Evolutionary conservation across 768 basidiomycete species (phyloP), one percentile per base, ranked within the genome.

Genomic region (Xerocomus potaroensis): DNA sequence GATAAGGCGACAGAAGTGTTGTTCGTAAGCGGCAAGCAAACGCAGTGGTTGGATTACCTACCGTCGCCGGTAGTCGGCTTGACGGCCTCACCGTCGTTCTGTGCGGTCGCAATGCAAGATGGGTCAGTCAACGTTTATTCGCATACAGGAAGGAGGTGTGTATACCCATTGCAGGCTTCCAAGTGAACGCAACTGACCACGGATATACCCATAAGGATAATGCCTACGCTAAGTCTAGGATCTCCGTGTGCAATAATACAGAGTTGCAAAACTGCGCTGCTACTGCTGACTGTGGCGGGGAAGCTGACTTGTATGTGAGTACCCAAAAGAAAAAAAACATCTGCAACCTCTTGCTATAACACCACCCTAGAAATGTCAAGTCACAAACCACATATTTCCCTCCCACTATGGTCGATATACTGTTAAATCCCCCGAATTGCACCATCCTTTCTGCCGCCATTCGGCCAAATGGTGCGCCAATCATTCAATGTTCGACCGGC

Each of bases 1-100:
- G 76, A 72, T 41, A 77, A 76, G n/a, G 72, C 75, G 4, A 76
- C 78, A 15, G 91, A 92, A 57, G 74, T 97, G 14, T 68, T 77
- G 6, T 81, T 81, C 48, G 68, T 78, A 44, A 77, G 71, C 57
- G 75, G 77, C 27, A 83, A 81, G 68, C 78, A 84, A 48, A 85
- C 81, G 10, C 81, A 87, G 44, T 98, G 94, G 92, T 66, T 94
- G 35, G 94, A 97, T 65, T 98, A 88, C 66, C 58, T 95, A 8
- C 81, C 87, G 1, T 79, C 78, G 2, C 83, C 86, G 21, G 81
- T 80, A n/a, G 62, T 94, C 14, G 70, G 74, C 1, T 59, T 89
- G 39, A 80, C 81, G 5, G 82, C 82, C 1, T 84, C 90, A 0
- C 59, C 64, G 11, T 59, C 57, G 2, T 91, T 89, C 60, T 84